These are phyloP conservation scores for Cerioporus squamosus DNA, from an alignment of 1,284 basidiomycete genomes.

Conservation along the genomic window DNA sequence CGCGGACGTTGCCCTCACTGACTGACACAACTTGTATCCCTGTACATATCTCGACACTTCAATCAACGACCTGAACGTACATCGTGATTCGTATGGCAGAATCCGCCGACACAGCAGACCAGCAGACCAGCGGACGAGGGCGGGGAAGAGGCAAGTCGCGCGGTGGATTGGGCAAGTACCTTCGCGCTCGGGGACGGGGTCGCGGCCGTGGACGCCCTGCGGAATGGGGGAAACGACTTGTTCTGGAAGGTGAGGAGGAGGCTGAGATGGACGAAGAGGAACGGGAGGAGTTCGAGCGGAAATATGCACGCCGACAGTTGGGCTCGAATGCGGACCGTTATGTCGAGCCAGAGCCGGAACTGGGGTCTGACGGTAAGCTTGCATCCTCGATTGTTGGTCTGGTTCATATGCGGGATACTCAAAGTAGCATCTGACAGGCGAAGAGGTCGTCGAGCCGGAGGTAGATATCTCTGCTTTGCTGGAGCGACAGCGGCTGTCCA, in stretches of 20 bases:
- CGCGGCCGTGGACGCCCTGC: constrained; percentile 63
- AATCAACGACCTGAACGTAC: not conserved
- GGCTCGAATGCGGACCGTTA: constrained; percentile 75
- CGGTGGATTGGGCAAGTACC: constrained; percentile 73
- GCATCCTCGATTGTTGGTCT: not conserved
- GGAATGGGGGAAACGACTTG: constrained; percentile 59
- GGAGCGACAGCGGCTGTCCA: constrained; percentile 56
- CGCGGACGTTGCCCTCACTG: too few relatives aligned
- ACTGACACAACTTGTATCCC: too few relatives aligned
- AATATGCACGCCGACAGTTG: constrained; percentile 60
- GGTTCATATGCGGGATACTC: not conserved
- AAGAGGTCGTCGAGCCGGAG: constrained; percentile 71
- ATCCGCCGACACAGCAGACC: constrained; percentile 1
- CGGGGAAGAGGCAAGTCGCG: constrained; percentile 60
- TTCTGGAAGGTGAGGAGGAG: constrained; percentile 59
- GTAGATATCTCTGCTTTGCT: constrained; percentile 72
- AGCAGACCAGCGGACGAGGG: constrained; percentile 27
- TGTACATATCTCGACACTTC: too few relatives aligned
- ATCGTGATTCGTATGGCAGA: not conserved
- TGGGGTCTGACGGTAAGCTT: constrained; percentile 66
- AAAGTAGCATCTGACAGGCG: constrained; percentile 45
- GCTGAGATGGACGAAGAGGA: constrained; percentile 48
- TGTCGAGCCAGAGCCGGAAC: constrained; percentile 63
- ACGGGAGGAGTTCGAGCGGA: constrained; percentile 49
- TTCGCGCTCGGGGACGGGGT: constrained; percentile 67